phyloP scores from a whole-genome alignment of 2,329 filamentous ascomycete species.

The Neopestalotiopsis rosae region DNA sequence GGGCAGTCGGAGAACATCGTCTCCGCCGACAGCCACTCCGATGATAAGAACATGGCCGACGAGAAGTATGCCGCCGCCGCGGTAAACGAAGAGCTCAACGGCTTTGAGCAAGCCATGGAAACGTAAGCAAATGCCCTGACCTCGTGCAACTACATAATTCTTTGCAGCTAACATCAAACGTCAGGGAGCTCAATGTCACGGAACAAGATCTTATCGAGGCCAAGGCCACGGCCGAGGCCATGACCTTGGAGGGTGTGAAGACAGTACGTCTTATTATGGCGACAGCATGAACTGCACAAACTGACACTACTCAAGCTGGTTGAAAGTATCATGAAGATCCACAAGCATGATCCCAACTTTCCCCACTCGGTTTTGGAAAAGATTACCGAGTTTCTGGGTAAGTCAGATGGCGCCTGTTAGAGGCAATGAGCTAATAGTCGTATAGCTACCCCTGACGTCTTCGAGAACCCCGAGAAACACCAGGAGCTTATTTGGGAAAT shows the following conservation, averaged over 20 bases:
- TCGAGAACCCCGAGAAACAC: constrained; percentile 43
- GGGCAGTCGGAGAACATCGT: constrained; percentile 13
- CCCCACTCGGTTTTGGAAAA: constrained; percentile 10
- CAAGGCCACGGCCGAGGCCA: constrained; percentile 5
- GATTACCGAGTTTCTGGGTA: constrained; percentile 9
- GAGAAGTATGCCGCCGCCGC: constrained; percentile 6
- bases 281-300: background rate
- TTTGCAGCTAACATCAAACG: background rate
- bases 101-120: constrained; percentile 13
- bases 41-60: constrained; percentile 13
- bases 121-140: background rate
- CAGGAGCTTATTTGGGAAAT: constrained; percentile 37
- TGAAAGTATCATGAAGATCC: constrained; percentile 6
- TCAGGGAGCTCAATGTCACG: constrained; percentile 18
- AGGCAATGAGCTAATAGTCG: background rate
- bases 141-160: background rate
- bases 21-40: constrained; percentile 2
- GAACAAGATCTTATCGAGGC: constrained; percentile 17
- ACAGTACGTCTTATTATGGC: background rate
- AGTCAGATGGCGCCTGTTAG: background rate
- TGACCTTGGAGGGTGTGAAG: constrained; percentile 9
- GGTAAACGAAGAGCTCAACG: constrained; percentile 9
- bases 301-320: constrained; percentile 4
- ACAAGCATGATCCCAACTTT: constrained; percentile 16
- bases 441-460: constrained; percentile 25